Percentiles rank a stretch among this genome's conserved stretches.
Conservation (phyloP, 108 stramenopile species). For the Pseudonitzschia multistriata region DNA sequence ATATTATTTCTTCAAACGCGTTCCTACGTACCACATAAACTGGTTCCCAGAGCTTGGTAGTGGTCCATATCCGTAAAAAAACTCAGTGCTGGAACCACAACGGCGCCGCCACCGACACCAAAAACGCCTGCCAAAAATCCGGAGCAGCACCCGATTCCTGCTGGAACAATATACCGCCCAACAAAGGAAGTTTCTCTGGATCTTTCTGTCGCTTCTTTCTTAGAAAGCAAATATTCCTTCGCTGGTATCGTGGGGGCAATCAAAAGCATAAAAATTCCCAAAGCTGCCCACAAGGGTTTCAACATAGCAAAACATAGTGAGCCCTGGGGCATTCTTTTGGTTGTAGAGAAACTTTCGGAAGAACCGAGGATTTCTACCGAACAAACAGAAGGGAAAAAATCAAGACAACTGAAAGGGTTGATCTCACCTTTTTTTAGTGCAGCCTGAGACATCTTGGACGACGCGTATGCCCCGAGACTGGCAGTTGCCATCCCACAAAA, state of each 20-base stretch:
- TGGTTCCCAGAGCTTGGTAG: conserved; percentile 87
- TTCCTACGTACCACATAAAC: conserved; percentile 36
- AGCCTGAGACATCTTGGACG: conserved; percentile 43
- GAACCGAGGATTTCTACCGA: background rate
- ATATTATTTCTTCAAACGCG: background rate
- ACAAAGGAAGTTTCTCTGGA: background rate
- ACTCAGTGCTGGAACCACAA: conserved; percentile 86
- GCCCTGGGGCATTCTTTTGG: no score
- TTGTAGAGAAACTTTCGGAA: no score
- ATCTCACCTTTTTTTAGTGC: background rate
- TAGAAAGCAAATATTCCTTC: conserved; percentile 51
- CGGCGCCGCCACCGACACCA: conserved; percentile 90
- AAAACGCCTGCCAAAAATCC: conserved; percentile 87
- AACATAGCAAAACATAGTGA: no score
- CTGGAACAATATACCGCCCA: conserved; percentile 46
- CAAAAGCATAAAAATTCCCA: conserved; percentile 85
- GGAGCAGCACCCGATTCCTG: conserved; percentile 46
- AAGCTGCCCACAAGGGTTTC: conserved; percentile 57
- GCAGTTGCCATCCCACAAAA: conserved; percentile 77
- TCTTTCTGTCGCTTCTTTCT: conserved; percentile 8
- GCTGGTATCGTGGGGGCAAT: conserved; percentile 83
- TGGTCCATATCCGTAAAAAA: conserved; percentile 75
- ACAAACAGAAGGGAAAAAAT: background rate
- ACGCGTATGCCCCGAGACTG: conserved; percentile 60
- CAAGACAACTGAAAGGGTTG: background rate